Conservation (phyloP, 306 rosid species). For the Carpinus viminea region DNA sequence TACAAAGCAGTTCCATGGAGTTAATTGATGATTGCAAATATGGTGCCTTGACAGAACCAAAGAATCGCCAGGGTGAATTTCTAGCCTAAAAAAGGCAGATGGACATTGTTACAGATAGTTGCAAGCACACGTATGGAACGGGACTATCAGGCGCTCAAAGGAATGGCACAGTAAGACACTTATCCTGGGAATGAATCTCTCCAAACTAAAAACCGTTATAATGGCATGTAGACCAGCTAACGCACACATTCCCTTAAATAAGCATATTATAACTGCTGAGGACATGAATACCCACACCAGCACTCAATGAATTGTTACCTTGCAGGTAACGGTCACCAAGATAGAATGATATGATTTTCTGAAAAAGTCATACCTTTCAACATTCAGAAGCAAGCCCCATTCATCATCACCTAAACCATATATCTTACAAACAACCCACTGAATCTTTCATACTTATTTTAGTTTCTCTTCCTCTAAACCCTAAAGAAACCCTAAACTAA, state of each 20-base stretch:
- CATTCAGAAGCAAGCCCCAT: neutral
- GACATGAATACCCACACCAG: neutral
- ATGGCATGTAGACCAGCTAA: neutral
- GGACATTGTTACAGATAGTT: neutral
- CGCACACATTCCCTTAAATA: neutral
- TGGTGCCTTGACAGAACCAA: neutral
- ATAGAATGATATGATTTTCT: too few relatives aligned
- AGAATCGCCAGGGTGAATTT: neutral
- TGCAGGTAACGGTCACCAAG: too few relatives aligned
- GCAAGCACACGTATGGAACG: neutral
- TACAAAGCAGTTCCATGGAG: neutral
- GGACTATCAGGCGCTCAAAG: neutral
- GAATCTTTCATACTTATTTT: neutral
- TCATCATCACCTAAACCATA: neutral
- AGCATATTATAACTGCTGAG: neutral
- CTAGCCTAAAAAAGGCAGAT: neutral
- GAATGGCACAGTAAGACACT: neutral
- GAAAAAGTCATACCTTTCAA: too few relatives aligned
- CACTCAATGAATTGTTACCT: neutral
- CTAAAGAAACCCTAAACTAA: too few relatives aligned
- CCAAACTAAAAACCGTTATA: neutral
- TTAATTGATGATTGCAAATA: neutral
- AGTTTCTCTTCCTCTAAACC: neutral
- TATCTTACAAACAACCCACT: neutral
- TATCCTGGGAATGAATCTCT: neutral